phyloP scores from a whole-genome alignment of 2,329 filamentous ascomycete genomes.

The Cordyceps militaris region DNA sequence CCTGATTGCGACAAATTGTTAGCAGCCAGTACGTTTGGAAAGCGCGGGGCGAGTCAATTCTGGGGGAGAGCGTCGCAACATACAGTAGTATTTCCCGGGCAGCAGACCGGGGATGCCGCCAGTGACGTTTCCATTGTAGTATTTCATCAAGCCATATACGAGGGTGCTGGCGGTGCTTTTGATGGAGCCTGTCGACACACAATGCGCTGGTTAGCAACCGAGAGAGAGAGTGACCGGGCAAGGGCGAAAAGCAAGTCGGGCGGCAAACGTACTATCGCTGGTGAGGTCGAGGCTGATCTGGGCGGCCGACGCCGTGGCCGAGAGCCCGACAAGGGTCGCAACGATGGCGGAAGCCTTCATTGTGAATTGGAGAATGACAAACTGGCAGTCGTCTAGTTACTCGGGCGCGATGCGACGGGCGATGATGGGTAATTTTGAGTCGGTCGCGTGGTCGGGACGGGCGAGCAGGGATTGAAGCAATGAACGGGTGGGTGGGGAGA shows the following conservation, averaged over 20 bases:
- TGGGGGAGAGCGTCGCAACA: slow-evolving; percentile 20
- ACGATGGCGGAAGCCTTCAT: neutral
- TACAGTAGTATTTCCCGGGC: slow-evolving; percentile 58
- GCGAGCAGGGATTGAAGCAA: neutral
- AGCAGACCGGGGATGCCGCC: slow-evolving; percentile 52
- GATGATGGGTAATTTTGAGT: neutral
- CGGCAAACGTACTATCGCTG: slow-evolving; percentile 2
- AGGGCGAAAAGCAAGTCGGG: too few relatives aligned
- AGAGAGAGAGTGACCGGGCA: neutral
- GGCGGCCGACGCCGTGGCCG: neutral
- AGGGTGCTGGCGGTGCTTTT: slow-evolving; percentile 41
- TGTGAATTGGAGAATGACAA: neutral
- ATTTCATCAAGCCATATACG: slow-evolving; percentile 41
- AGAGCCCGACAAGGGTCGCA: neutral
- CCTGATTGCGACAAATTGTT: neutral
- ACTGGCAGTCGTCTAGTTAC: neutral
- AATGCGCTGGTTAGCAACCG: neutral
- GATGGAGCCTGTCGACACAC: slow-evolving; percentile 36
- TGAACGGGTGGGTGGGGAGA: neutral
- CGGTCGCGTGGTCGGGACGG: neutral
- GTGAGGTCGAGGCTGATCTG: neutral
- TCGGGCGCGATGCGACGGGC: neutral
- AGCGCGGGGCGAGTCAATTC: slow-evolving; percentile 20
- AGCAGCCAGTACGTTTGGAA: slow-evolving; percentile 16
- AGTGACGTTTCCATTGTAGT: slow-evolving; percentile 51